A percentile compares a stretch with the other conserved stretches of the same genome.
These are phyloP conservation scores for Leavenworthia alabamica DNA, from an alignment of 345 rosid species.

Conservation along the genomic window DNA sequence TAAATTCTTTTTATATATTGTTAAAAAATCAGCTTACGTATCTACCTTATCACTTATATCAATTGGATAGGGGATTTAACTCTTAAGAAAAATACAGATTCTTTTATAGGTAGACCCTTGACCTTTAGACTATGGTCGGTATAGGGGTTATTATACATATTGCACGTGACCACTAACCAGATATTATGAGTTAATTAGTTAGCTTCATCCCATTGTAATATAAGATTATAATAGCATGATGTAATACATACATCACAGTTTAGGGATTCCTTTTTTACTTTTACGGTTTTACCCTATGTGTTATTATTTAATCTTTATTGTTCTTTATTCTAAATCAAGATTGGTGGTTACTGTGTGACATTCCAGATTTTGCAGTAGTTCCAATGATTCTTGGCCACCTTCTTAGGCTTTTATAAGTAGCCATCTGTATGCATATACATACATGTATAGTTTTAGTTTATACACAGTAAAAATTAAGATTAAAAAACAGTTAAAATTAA, in stretches of 20 bases:
- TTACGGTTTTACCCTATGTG: not conserved
- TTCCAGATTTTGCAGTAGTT: conserved; percentile 30
- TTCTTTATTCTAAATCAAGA: conserved; percentile 4
- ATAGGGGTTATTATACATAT: conserved; percentile 28
- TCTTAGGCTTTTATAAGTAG: conserved; percentile 19
- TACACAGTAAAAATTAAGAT: not conserved
- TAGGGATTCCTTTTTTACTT: not conserved
- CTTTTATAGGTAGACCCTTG: conserved; percentile 25
- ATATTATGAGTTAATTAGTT: conserved; percentile 8
- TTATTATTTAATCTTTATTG: not conserved
- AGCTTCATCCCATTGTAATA: conserved; percentile 18
- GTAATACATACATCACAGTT: conserved; percentile 23
- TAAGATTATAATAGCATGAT: conserved; percentile 19
- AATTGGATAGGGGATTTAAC: not conserved
- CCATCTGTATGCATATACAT: not conserved
- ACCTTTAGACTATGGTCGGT: conserved; percentile 21
- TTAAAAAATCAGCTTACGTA: not conserved
- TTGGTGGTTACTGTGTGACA: conserved; percentile 26
- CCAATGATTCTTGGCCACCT: conserved; percentile 27
- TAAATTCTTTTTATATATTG: not conserved
- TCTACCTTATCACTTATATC: not conserved
- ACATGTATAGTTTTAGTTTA: not conserved
- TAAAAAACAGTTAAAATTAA: not conserved
- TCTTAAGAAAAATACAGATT: not conserved
- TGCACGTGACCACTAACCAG: conserved; percentile 36